Evolutionary conservation across 805 yeast species (phyloP).

Genomic region (Starmerella riodocensis): DNA sequence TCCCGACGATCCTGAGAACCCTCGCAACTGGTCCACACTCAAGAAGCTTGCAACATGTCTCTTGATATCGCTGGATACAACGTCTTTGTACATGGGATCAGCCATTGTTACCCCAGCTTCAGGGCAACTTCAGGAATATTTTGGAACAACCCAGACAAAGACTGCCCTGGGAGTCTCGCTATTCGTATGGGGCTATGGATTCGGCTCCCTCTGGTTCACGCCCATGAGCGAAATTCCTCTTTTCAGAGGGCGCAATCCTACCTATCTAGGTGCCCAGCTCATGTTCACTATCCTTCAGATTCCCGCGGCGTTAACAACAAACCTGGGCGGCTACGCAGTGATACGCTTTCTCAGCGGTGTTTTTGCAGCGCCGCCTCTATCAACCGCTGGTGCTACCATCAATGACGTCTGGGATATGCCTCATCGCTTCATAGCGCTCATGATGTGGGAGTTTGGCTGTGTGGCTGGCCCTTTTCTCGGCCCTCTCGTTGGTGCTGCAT

Average conservation of each 20-base stretch:
- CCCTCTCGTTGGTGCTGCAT: slow-evolving; percentile 44
- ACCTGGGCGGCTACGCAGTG: slow-evolving; percentile 39
- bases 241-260: slow-evolving; percentile 37
- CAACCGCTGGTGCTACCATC: slow-evolving; percentile 47
- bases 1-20: slow-evolving; percentile 29
- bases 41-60: slow-evolving; percentile 32
- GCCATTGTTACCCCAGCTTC: slow-evolving; percentile 47
- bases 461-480: slow-evolving; percentile 44
- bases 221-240: slow-evolving; percentile 39
- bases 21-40: slow-evolving; percentile 41
- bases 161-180: slow-evolving; percentile 41
- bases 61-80: slow-evolving; percentile 35
- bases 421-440: slow-evolving; percentile 35
- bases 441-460: slow-evolving; percentile 41
- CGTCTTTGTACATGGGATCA: slow-evolving; percentile 45
- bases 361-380: slow-evolving; percentile 42
- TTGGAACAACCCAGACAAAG: slow-evolving; percentile 31
- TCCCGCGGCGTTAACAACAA: slow-evolving; percentile 39
- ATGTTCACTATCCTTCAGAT: slow-evolving; percentile 41
- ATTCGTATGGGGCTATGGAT: slow-evolving; percentile 48
- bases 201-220: slow-evolving; percentile 44
- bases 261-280: slow-evolving; percentile 36
- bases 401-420: slow-evolving; percentile 37
- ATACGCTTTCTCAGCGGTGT: slow-evolving; percentile 43
- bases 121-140: slow-evolving; percentile 30